Percentiles rank a stretch among this genome's conserved stretches.
These are phyloP conservation scores for Salix exigua DNA, from an alignment of 345 rosid species.

Conservation along the genomic window DNA sequence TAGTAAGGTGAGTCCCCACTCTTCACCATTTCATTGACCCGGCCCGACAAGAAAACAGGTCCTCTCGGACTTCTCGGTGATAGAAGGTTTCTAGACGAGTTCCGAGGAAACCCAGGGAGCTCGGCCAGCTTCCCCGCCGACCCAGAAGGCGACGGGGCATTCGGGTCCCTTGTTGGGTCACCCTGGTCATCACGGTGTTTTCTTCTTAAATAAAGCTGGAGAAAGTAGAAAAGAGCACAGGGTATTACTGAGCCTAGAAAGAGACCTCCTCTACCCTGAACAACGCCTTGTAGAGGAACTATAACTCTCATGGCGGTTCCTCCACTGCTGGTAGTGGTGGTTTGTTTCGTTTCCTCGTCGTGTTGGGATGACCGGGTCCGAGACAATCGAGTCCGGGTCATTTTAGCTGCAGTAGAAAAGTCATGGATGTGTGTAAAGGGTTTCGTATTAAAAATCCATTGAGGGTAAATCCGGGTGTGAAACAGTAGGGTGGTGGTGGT, in stretches of 20 bases:
- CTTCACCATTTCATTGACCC: conserved; percentile 48
- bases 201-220: conserved; percentile 74
- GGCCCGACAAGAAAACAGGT: conserved; percentile 52
- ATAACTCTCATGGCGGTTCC: conserved; percentile 88
- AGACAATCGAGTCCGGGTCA: conserved; percentile 55
- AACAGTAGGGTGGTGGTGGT: too few species aligned
- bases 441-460: background rate
- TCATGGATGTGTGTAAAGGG: conserved; percentile 18
- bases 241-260: conserved; percentile 86
- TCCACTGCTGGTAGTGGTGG: conserved; percentile 20
- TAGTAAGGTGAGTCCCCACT: conserved; percentile 49
- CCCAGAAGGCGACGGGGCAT: conserved; percentile 37
- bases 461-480: conserved; percentile 7
- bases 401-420: conserved; percentile 21
- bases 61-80: conserved; percentile 68
- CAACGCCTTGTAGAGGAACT: conserved; percentile 88
- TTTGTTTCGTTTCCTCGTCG: conserved; percentile 30
- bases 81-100: conserved; percentile 51
- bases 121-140: conserved; percentile 54
- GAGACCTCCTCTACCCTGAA: conserved; percentile 91
- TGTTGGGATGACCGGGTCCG: conserved; percentile 37
- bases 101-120: conserved; percentile 51
- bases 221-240: conserved; percentile 89
- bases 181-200: conserved; percentile 17
- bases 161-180: conserved; percentile 27